phyloP scores from a whole-genome alignment of 2,329 filamentous ascomycete genomes.

The Microcyclospora tardicrescens region DNA sequence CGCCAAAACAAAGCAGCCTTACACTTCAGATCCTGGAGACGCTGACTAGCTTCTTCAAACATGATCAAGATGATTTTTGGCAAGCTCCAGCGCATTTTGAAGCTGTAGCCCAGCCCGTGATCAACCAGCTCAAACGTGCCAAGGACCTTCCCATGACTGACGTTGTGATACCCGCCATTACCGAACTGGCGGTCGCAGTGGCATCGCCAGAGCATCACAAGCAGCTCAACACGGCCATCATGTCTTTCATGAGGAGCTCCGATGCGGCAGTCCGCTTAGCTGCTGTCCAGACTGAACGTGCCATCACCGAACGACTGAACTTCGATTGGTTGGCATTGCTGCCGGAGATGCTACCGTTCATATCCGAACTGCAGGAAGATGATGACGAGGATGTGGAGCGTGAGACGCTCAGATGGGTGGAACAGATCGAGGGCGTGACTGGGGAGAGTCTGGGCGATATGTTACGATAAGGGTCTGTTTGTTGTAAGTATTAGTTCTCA shows the following conservation, averaged over 20 bases:
- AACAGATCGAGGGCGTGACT: constrained; percentile 74
- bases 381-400: constrained; percentile 87
- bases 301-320: constrained; percentile 56
- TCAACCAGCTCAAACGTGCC: constrained; percentile 42
- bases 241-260: constrained; percentile 66
- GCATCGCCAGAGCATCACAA: constrained; percentile 85
- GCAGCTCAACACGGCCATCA: constrained; percentile 65
- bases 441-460: constrained; percentile 87
- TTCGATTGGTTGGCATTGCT: constrained; percentile 88
- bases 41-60: constrained; percentile 62
- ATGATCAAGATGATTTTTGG: constrained; percentile 94
- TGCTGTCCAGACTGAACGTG: constrained; percentile 67
- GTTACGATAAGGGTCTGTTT: constrained; percentile 36
- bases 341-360: constrained; percentile 91
- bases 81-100: constrained; percentile 79
- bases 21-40: constrained; percentile 59
- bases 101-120: constrained; percentile 55
- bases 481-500: no score
- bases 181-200: constrained; percentile 65
- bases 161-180: constrained; percentile 57
- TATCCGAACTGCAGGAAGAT: constrained; percentile 91
- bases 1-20: constrained; percentile 39
- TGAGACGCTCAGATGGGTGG: constrained; percentile 82
- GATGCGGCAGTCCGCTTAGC: constrained; percentile 61
- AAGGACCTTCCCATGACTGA: constrained; percentile 34